These are phyloP conservation scores for Xylogone sp. DNA, from an alignment of 2,329 filamentous ascomycete species.

Conservation along the genomic window DNA sequence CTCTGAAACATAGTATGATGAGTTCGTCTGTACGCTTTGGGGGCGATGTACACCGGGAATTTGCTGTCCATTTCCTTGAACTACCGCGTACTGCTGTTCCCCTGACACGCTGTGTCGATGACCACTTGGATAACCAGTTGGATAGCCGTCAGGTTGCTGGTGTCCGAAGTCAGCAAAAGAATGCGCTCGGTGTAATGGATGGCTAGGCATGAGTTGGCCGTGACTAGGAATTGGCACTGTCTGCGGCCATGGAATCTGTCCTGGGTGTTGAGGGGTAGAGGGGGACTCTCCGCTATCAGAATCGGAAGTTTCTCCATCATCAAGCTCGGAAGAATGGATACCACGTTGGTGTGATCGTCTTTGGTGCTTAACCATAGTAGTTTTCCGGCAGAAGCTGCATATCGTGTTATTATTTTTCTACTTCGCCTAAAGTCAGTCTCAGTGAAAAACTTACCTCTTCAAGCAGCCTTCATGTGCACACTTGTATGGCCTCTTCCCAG, in stretches of 20 bases:
- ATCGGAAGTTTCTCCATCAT: conserved; percentile 31
- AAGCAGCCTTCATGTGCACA: conserved; percentile 45
- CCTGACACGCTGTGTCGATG: conserved; percentile 46
- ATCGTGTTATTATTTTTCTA: background rate
- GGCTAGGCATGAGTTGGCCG: conserved; percentile 21
- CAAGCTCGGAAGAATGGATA: conserved; percentile 48
- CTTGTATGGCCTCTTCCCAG: conserved; percentile 64
- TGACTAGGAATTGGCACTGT: conserved; percentile 36
- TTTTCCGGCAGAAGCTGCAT: conserved; percentile 65
- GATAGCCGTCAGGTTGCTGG: conserved; percentile 38
- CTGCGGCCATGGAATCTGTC: conserved; percentile 47
- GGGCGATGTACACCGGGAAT: conserved; percentile 34
- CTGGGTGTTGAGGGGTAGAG: conserved; percentile 51
- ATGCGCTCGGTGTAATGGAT: conserved; percentile 43
- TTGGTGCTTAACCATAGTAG: conserved; percentile 67
- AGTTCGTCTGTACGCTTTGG: conserved; percentile 24
- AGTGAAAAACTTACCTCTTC: conserved; percentile 25
- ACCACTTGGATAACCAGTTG: conserved; percentile 31
- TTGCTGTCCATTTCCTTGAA: conserved; percentile 37
- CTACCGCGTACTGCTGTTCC: conserved; percentile 36
- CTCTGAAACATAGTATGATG: conserved; percentile 51
- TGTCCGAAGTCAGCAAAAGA: conserved; percentile 51
- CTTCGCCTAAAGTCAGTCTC: background rate
- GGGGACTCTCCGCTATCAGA: conserved; percentile 49
- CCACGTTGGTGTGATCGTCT: conserved; percentile 57